Conservation (phyloP, 2,329 filamentous ascomycete genomes). For the Aspergillus hortae region DNA sequence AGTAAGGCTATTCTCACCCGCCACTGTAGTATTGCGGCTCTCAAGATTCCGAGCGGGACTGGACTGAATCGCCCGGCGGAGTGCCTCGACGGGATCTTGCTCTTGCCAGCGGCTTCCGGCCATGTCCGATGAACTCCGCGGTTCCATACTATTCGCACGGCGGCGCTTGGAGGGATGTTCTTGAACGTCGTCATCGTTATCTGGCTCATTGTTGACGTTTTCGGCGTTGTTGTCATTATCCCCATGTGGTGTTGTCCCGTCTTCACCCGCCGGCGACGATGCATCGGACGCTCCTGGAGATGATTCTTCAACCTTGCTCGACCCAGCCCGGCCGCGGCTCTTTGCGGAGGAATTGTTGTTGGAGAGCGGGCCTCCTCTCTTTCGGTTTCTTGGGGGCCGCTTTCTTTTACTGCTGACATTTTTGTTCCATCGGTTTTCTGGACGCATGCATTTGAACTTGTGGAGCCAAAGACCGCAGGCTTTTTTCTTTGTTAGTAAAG, state of each 20-base stretch:
- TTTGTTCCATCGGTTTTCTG: slow-evolving; percentile 77
- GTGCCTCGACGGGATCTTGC: slow-evolving; percentile 42
- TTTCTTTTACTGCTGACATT: slow-evolving; percentile 43
- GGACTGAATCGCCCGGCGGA: slow-evolving; percentile 57
- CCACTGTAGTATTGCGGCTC: slow-evolving; percentile 32
- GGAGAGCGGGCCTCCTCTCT: slow-evolving; percentile 30
- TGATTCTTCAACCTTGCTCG: slow-evolving; percentile 31
- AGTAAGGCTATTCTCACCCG: slow-evolving; percentile 52
- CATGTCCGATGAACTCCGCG: slow-evolving; percentile 32
- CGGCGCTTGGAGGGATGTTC: slow-evolving; percentile 37
- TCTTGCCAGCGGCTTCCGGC: slow-evolving; percentile 34
- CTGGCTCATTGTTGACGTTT: slow-evolving; percentile 22
- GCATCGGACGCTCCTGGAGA: slow-evolving; percentile 37
- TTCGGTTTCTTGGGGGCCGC: slow-evolving; percentile 33
- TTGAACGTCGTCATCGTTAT: slow-evolving; percentile 27
- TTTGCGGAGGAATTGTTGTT: slow-evolving; percentile 30
- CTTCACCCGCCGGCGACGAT: slow-evolving; percentile 35
- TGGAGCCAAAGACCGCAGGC: slow-evolving; percentile 92
- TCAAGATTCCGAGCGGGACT: slow-evolving; percentile 55
- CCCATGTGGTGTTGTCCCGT: slow-evolving; percentile 30
- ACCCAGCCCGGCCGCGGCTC: slow-evolving; percentile 28
- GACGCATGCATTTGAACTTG: slow-evolving; percentile 82
- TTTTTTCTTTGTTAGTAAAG: slow-evolving; percentile 25
- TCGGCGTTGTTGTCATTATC: slow-evolving; percentile 22
- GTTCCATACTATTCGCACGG: slow-evolving; percentile 49